Percentiles rank a stretch among this genome's conserved stretches.
Conservation (phyloP, 768 basidiomycete species). For the Hemileccinum impolitum region DNA sequence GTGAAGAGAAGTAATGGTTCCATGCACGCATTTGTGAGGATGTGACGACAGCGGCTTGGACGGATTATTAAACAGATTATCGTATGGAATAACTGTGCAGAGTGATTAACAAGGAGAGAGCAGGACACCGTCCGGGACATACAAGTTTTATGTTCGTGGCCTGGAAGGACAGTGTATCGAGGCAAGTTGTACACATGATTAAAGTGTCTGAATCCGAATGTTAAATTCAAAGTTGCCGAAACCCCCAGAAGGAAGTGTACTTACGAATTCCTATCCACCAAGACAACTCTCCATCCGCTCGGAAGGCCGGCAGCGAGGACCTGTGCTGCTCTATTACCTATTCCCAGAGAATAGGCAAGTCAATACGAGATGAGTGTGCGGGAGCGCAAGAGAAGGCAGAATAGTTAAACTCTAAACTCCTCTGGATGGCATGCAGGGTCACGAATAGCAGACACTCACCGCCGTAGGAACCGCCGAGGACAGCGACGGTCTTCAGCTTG, state of each 20-base stretch:
- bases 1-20: conserved; percentile 40
- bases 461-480: conserved; percentile 56
- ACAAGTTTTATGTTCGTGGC: conserved; percentile 67
- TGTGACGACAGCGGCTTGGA: conserved; percentile 3
- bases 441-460: conserved; percentile 35
- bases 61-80: conserved; percentile 40
- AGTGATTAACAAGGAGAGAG: background rate
- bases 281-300: conserved; percentile 49
- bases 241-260: conserved; percentile 5
- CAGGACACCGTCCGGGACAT: conserved; percentile 11
- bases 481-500: conserved; percentile 39
- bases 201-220: conserved; percentile 35
- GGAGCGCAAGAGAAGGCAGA: background rate
- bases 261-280: conserved; percentile 60
- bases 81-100: conserved; percentile 50
- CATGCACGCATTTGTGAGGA: conserved; percentile 40
- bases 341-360: background rate
- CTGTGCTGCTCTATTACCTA: conserved; percentile 49
- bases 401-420: background rate
- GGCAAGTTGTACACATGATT: conserved; percentile 61
- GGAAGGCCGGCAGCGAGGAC: conserved; percentile 48
- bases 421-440: background rate
- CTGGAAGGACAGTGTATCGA: conserved; percentile 52
- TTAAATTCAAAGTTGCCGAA: background rate
- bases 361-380: background rate